Evolutionary conservation across 2,329 filamentous ascomycete species (phyloP).

Genomic region (Penicillium brasilianum): DNA sequence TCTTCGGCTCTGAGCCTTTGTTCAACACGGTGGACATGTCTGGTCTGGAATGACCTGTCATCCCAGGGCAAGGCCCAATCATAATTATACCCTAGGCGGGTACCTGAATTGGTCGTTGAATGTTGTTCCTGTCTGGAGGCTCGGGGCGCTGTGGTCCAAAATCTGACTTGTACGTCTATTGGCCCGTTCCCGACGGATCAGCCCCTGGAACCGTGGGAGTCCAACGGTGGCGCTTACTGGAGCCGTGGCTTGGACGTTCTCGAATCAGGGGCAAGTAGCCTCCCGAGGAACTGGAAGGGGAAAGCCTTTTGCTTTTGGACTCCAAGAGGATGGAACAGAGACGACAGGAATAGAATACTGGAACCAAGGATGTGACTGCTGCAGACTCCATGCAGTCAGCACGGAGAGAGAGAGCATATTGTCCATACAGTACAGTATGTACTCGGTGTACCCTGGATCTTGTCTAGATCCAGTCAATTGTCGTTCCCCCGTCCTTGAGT

Average conservation of each 20-base stretch:
- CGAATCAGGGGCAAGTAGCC: constrained; percentile 28
- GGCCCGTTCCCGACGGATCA: constrained; percentile 13
- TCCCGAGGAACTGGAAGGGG: constrained; percentile 8
- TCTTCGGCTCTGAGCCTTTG: constrained; percentile 19
- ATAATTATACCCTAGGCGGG: constrained; percentile 21
- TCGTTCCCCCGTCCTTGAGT: background rate
- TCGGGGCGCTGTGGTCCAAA: constrained; percentile 17
- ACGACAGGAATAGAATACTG: background rate
- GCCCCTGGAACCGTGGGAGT: constrained; percentile 28
- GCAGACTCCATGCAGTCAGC: background rate
- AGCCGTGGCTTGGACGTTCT: constrained; percentile 21
- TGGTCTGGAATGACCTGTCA: constrained; percentile 32
- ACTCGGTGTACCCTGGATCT: background rate
- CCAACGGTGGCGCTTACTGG: constrained; percentile 23
- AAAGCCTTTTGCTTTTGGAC: background rate
- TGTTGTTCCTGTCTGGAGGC: constrained; percentile 21
- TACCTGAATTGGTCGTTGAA: constrained; percentile 37
- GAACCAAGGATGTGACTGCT: background rate
- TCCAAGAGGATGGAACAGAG: background rate
- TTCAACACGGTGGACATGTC: constrained; percentile 11
- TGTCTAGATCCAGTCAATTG: too few relatives aligned
- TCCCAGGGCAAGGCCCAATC: constrained; percentile 22
- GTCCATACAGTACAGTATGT: background rate
- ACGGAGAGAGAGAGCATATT: background rate
- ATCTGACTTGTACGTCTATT: constrained; percentile 23